Conservation (phyloP, 1,139 yeast species). For the Sugiyamaella novakii region DNA sequence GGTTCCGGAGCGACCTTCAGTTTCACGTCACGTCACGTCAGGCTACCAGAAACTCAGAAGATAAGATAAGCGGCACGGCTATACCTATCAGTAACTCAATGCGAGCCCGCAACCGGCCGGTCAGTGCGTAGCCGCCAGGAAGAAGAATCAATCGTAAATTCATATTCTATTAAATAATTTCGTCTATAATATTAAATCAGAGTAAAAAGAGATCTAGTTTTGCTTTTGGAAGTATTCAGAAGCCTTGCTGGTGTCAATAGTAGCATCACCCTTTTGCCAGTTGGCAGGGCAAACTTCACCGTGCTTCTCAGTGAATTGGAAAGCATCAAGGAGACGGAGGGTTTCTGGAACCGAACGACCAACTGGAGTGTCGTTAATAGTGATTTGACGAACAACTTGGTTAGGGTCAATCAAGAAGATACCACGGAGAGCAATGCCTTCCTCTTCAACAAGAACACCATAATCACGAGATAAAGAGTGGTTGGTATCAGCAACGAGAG, state of each 20-base stretch:
- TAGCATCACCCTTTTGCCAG: conserved; percentile 97
- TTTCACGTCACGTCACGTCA: too few species aligned
- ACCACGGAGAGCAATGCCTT: conserved; percentile 96
- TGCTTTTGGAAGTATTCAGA: conserved; percentile 66
- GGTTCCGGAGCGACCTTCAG: conserved; percentile 13
- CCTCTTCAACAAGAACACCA: conserved; percentile 96
- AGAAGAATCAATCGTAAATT: not conserved
- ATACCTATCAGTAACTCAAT: too few species aligned
- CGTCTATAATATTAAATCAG: too few species aligned
- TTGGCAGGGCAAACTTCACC: conserved; percentile 99
- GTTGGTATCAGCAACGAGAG: conserved; percentile 95
- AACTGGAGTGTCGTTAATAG: conserved; percentile 97
- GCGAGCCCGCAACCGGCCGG: too few species aligned
- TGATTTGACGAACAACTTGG: conserved; percentile 91
- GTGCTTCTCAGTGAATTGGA: conserved; percentile 97
- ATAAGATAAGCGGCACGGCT: too few species aligned
- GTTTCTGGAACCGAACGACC: conserved; percentile 99
- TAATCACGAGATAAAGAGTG: conserved; percentile 91
- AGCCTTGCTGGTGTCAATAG: conserved; percentile 81
- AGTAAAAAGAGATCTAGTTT: conserved; percentile 18
- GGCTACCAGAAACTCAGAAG: not conserved
- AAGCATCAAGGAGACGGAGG: conserved; percentile 94
- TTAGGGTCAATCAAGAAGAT: conserved; percentile 96
- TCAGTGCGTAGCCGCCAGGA: too few species aligned
- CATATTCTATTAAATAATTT: conserved; percentile 16